These are phyloP conservation scores for Syncephalastrum contaminatum DNA, from an alignment of 371 early-diverging fungal genomes.

Conservation along the genomic window DNA sequence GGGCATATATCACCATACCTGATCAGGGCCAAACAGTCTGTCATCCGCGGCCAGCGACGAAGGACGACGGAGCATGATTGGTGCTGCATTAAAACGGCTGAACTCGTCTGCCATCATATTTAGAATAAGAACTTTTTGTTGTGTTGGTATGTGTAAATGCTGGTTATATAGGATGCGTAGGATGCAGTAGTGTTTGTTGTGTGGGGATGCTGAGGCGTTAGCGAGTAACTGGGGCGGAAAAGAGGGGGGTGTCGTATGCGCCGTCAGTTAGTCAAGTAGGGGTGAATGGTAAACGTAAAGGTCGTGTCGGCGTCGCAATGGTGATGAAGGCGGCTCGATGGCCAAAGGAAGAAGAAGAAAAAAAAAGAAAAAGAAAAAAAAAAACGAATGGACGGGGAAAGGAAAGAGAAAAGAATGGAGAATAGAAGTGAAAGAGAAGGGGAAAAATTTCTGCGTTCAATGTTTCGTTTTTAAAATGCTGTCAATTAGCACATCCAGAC, in stretches of 20 bases:
- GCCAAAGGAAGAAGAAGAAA: neutral
- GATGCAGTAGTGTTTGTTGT: neutral
- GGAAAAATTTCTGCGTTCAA: too few species aligned
- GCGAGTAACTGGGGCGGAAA: too few species aligned
- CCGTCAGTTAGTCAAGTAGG: neutral
- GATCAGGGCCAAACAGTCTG: conserved; percentile 12
- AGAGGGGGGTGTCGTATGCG: too few species aligned
- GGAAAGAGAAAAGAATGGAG: conserved; percentile 3
- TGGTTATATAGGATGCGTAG: neutral
- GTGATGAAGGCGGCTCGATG: conserved; percentile 5
- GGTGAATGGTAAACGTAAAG: neutral
- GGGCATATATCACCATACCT: conserved; percentile 1
- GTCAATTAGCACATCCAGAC: too few species aligned
- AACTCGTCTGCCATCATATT: conserved; percentile 29
- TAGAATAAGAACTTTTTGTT: conserved; percentile 3
- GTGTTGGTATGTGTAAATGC: neutral
- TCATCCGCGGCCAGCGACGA: conserved; percentile 30
- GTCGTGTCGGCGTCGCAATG: too few species aligned
- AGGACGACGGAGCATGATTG: conserved; percentile 27
- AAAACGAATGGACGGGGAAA: conserved; percentile 13
- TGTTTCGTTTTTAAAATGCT: too few species aligned
- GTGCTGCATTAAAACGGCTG: conserved; percentile 31
- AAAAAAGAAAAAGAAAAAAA: conserved; percentile 3
- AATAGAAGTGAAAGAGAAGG: conserved; percentile 1
- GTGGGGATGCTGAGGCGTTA: conserved; percentile 3